Evolutionary conservation across 192 early-diverging fungal genomes (phyloP), one percentile per base, ranked within the genome.

Genomic region (Coemansia sp.): DNA sequence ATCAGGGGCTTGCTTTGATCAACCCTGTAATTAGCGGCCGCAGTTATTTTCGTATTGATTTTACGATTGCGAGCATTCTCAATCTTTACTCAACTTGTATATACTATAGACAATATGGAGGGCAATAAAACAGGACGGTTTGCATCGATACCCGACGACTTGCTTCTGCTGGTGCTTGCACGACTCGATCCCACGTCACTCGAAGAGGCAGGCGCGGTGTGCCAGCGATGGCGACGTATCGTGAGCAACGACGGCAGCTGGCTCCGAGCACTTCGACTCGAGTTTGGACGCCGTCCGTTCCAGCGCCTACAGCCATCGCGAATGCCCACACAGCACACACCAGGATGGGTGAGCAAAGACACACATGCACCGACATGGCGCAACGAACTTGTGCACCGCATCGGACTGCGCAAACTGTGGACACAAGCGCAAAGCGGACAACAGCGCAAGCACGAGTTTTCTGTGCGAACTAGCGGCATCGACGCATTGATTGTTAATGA

Each of bases 221-320:
- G 56, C 63, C 61, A 51, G 2, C 29, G 43, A 0, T 78, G 76
- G 76, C 52, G 51, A 10, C 55, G 49, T 5, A 58, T 78, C 2
- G 70, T 66, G 24, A 23, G 54, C 15, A 63, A 66, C 60, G 76
- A 78, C 39, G 52, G 58, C 60, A 72, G 66, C 37, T 78, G 76
- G 76, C 70, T 57, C 6, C 70, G 63, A 4, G 76, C 66, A 0
- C 27, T 78, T 27, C 39, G 25, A 14, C 66, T 38, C 24, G 49
- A 25, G 9, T 69, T 69, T 14, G 54, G 62, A 1, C 58, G 57
- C 22, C 66, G 59, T 2, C 76, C 76, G 8, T 63, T 35, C 5
- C 38, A 68, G 55, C 60, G 63, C 2, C 48, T 78, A 17, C 1
- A 14, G 32, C 49, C 72, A 8, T 27, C 14, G 6, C 60, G 55